A percentile compares a stretch with the other conserved stretches of the same genome.
Conservation (phyloP, 257 asterid genomes). For the Nicotiana knightiana region DNA sequence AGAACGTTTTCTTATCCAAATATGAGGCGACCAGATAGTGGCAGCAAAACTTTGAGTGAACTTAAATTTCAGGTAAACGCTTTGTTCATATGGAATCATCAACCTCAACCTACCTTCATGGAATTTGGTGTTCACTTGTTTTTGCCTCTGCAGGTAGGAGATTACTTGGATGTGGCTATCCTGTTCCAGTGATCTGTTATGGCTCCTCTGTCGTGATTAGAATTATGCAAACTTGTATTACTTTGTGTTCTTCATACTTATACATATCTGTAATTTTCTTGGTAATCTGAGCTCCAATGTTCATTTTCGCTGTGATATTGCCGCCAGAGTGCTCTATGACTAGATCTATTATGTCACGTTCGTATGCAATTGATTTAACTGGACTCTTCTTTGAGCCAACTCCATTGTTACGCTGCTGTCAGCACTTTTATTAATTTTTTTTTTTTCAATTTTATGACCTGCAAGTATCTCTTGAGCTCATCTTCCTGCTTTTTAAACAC, state of each 20-base stretch:
- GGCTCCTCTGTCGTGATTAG: not conserved
- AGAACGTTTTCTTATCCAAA: conserved; percentile 59
- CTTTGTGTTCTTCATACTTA: not conserved
- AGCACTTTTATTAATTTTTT: not conserved
- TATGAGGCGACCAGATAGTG: conserved; percentile 56
- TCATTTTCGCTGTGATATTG: not conserved
- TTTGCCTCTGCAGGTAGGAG: conserved; percentile 50
- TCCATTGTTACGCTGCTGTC: not conserved
- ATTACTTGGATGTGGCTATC: conserved; percentile 69
- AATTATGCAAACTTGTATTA: not conserved
- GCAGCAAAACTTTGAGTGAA: conserved; percentile 59
- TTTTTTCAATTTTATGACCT: not conserved
- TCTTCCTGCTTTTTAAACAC: no score
- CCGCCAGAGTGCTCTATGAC: not conserved
- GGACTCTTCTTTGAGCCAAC: not conserved
- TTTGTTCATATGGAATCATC: not conserved
- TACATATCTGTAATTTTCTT: not conserved
- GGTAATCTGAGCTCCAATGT: not conserved
- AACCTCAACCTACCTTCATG: not conserved
- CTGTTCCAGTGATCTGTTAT: conserved; percentile 31
- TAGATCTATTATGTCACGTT: not conserved
- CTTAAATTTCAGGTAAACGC: conserved; percentile 58
- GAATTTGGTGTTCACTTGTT: conserved; percentile 14
- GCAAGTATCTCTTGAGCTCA: not conserved
- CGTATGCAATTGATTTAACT: not conserved